Conservation (phyloP, 208 protist species). For the Acanthamoeba triangularis region DNA sequence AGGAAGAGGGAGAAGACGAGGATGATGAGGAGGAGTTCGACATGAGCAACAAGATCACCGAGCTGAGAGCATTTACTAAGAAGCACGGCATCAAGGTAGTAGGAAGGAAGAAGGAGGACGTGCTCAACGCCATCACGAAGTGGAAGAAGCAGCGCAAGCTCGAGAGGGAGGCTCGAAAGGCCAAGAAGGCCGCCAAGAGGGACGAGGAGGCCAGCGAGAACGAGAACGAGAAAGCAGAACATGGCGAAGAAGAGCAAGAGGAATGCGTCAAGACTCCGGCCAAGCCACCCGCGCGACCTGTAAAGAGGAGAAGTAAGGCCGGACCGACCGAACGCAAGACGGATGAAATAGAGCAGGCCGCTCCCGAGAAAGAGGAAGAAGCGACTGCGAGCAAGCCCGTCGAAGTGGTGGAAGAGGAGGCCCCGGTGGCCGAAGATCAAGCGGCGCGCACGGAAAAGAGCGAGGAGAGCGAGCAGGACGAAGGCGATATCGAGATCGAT, state of each 20-base stretch:
- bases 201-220: background rate
- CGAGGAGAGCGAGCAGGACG: background rate
- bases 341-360: background rate
- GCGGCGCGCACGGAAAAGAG: background rate
- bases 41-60: background rate
- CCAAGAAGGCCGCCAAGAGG: background rate
- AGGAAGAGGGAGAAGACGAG: background rate
- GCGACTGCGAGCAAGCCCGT: background rate
- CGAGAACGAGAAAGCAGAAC: no score
- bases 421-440: background rate
- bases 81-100: conserved; percentile 33
- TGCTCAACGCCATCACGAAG: conserved; percentile 12
- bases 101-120: conserved; percentile 9
- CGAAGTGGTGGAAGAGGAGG: background rate
- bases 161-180: background rate
- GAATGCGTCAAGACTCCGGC: no score
- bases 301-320: background rate
- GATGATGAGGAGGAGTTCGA: background rate
- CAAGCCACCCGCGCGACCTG: background rate
- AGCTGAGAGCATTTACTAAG: background rate
- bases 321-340: background rate
- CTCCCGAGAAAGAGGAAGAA: background rate
- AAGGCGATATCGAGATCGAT: background rate
- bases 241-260: no score
- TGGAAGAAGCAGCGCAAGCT: background rate